These are phyloP conservation scores for Diplodia seriata DNA, from an alignment of 2,329 filamentous ascomycete species.

Conservation along the genomic window DNA sequence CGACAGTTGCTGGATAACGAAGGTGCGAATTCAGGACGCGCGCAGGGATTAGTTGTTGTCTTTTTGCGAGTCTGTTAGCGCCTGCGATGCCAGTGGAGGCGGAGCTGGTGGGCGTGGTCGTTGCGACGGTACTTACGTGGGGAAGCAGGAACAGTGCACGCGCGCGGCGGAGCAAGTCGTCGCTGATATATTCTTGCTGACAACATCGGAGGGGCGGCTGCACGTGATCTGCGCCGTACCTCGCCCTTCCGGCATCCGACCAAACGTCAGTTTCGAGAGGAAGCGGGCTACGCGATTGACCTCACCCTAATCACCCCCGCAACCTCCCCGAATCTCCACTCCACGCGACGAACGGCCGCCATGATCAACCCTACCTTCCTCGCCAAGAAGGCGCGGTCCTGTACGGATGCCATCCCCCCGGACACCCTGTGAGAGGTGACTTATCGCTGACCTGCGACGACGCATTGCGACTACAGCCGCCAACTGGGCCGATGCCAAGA, in stretches of 20 bases:
- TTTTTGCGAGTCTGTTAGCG: conserved; percentile 31
- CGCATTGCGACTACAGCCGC: conserved; percentile 65
- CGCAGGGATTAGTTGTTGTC: background rate
- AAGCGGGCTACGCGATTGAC: conserved; percentile 6
- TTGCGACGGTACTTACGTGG: conserved; percentile 32
- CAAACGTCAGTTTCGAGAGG: conserved; percentile 23
- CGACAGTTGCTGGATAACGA: background rate
- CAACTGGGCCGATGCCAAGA: conserved; percentile 88
- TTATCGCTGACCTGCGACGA: conserved; percentile 13
- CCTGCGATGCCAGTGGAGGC: background rate
- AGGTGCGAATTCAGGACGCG: conserved; percentile 1
- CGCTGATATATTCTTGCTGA: conserved; percentile 28
- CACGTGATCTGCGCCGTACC: conserved; percentile 5
- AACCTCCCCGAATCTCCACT: conserved; percentile 15
- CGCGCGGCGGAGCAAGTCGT: conserved; percentile 16
- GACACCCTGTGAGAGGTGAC: conserved; percentile 35
- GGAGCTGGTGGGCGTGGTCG: conserved; percentile 8
- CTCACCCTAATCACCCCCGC: background rate
- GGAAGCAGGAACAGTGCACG: conserved; percentile 11
- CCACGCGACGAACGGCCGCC: conserved; percentile 73
- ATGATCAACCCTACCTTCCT: conserved; percentile 88
- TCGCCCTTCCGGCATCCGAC: conserved; percentile 17
- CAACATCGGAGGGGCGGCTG: background rate
- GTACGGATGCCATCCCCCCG: conserved; percentile 44
- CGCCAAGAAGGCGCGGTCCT: conserved; percentile 64